Conservation (phyloP, 164 flowering plant species). For the Magnolia changhungtana region DNA sequence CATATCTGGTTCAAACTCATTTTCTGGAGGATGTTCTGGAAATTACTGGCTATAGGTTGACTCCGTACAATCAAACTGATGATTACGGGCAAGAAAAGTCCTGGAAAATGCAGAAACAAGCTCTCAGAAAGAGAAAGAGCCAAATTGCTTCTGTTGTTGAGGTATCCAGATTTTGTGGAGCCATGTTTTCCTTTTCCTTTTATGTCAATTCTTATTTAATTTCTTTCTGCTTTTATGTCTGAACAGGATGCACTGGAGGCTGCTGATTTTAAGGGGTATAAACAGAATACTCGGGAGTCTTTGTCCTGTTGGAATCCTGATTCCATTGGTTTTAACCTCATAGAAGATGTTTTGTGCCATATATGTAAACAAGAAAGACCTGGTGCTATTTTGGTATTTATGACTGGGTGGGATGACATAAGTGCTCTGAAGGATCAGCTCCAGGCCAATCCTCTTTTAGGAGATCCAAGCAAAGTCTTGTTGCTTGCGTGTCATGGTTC, state of each 20-base stretch:
- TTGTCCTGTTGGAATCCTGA: conserved; percentile 95
- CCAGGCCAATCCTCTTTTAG: conserved; percentile 63
- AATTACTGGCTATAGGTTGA: conserved; percentile 78
- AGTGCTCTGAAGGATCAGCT: conserved; percentile 84
- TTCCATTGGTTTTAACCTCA: conserved; percentile 83
- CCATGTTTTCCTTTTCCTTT: background rate
- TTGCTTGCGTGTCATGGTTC: conserved; percentile 96
- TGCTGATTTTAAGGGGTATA: conserved; percentile 60
- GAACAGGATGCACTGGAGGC: conserved; percentile 71
- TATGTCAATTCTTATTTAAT: background rate
- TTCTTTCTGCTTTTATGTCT: conserved; percentile 5
- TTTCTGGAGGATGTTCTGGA: conserved; percentile 85
- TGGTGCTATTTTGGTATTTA: conserved; percentile 90
- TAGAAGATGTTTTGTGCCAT: conserved; percentile 65
- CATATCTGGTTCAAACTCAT: conserved; percentile 74
- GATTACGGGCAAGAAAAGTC: conserved; percentile 87
- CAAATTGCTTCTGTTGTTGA: conserved; percentile 87
- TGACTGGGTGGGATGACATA: conserved; percentile 99
- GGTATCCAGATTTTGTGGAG: conserved; percentile 36
- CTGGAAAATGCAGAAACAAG: conserved; percentile 87
- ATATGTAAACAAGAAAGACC: conserved; percentile 77
- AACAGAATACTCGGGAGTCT: conserved; percentile 62
- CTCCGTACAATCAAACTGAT: conserved; percentile 79
- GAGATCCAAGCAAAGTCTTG: conserved; percentile 74
- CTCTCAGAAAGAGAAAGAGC: conserved; percentile 82